Percentiles rank a stretch among this genome's conserved stretches.
These are phyloP conservation scores for Cryphonectria carpinicola DNA, from an alignment of 2,329 filamentous ascomycete species.

Conservation along the genomic window DNA sequence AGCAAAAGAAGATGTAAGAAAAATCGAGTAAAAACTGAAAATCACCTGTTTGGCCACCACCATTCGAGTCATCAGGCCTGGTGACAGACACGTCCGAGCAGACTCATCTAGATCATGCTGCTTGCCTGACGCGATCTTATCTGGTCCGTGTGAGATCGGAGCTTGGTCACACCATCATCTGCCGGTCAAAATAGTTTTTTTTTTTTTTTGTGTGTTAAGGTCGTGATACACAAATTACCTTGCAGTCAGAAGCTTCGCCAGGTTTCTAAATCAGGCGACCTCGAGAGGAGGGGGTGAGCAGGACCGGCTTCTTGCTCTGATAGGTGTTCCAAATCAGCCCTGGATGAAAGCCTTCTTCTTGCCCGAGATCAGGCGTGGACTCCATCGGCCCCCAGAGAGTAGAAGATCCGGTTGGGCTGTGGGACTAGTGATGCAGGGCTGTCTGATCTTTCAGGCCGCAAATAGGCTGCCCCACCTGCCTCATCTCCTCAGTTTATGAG, in stretches of 20 bases:
- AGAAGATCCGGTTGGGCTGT: slow-evolving; percentile 3
- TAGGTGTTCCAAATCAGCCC: not conserved
- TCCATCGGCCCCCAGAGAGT: not conserved
- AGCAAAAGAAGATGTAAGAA: not conserved
- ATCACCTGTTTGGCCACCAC: not conserved
- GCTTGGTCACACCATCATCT: slow-evolving; percentile 11
- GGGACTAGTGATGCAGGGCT: slow-evolving; percentile 11
- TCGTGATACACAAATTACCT: not conserved
- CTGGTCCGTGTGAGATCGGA: not conserved
- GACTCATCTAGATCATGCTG: not conserved
- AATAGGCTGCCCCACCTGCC: not conserved
- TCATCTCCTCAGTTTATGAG: not conserved
- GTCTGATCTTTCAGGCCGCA: not conserved
- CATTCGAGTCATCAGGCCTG: not conserved
- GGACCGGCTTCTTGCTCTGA: not conserved
- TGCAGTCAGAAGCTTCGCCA: not conserved
- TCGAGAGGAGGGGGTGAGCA: not conserved
- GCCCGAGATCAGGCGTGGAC: slow-evolving; percentile 6
- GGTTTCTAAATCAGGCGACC: not conserved
- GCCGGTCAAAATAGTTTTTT: not conserved
- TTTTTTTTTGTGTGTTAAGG: not conserved
- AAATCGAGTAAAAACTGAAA: not conserved
- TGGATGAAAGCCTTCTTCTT: not conserved
- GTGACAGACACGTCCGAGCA: not conserved
- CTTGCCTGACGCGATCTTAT: not conserved